phyloP scores from a whole-genome alignment of 208 protist species.

The Acanthamoeba triangularis region DNA sequence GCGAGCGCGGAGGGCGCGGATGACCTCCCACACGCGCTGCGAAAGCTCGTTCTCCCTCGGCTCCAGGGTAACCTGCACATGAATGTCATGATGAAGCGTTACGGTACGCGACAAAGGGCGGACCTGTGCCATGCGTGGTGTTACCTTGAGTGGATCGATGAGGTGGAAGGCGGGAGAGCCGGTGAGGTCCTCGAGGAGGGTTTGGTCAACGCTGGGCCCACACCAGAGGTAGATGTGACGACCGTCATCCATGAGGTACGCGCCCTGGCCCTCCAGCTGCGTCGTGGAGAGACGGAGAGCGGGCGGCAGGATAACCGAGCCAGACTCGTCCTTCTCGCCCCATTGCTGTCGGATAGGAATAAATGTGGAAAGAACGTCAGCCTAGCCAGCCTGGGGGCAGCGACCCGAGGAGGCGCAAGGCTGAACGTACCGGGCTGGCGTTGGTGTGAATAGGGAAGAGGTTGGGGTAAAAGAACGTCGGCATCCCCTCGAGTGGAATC shows the following conservation, averaged over 20 bases:
- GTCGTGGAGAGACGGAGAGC: slow-evolving; percentile 3
- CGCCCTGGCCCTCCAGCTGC: slow-evolving; percentile 13
- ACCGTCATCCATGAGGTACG: slow-evolving; percentile 58
- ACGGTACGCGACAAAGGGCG: too few species aligned
- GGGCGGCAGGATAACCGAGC: not conserved
- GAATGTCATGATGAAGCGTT: not conserved
- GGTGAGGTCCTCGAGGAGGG: slow-evolving; percentile 1
- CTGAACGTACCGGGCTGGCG: not conserved
- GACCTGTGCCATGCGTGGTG: not conserved
- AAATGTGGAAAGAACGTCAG: too few species aligned
- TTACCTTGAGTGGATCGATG: slow-evolving; percentile 43
- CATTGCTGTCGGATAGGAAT: not conserved
- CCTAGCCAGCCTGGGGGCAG: not conserved
- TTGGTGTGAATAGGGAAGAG: slow-evolving; percentile 51
- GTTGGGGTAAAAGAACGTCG: slow-evolving; percentile 66
- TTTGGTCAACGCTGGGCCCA: not conserved
- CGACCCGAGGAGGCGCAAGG: too few species aligned
- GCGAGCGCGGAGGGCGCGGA: slow-evolving; percentile 29
- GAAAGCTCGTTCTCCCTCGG: slow-evolving; percentile 17
- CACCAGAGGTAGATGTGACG: slow-evolving; percentile 62
- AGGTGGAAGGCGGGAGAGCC: slow-evolving; percentile 41
- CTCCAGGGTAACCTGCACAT: not conserved
- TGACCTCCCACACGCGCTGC: slow-evolving; percentile 64
- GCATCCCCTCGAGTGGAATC: slow-evolving; percentile 37
- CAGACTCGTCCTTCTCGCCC: slow-evolving; percentile 26